Evolutionary conservation across 2,329 filamentous ascomycete genomes (phyloP).

Genomic region (Calonectria leucothoes): DNA sequence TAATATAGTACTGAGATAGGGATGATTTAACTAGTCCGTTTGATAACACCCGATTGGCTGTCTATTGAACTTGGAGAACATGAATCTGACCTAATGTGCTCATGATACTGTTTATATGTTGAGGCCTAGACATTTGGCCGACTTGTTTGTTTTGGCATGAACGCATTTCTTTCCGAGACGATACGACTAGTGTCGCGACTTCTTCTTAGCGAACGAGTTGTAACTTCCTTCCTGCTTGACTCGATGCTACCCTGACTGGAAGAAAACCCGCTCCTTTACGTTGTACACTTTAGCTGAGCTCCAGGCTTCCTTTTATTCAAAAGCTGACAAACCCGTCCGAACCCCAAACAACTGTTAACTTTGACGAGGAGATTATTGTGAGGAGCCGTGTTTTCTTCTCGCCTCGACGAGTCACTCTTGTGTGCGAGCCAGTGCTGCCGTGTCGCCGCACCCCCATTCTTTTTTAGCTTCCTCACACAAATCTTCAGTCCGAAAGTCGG

Average conservation of each 20-base stretch:
- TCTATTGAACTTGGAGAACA: not conserved
- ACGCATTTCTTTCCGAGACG: not conserved
- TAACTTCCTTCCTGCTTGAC: not conserved
- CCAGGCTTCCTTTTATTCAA: not conserved
- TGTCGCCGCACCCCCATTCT: not conserved
- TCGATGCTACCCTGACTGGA: not conserved
- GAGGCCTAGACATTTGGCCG: not conserved
- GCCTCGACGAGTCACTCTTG: not conserved
- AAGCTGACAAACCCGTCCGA: not conserved
- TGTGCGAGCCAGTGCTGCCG: not conserved
- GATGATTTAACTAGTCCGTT: not conserved
- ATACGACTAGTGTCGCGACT: not conserved
- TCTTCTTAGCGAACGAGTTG: not conserved
- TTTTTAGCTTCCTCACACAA: not conserved
- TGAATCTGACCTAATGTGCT: not conserved
- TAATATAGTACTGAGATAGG: not conserved
- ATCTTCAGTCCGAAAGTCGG: not conserved
- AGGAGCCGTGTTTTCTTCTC: not conserved
- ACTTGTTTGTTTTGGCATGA: not conserved
- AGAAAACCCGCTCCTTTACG: not conserved
- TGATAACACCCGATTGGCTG: too few species aligned
- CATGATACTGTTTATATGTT: too few species aligned
- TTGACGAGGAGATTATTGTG: not conserved
- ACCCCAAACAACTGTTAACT: not conserved
- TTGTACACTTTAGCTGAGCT: not conserved